Evolutionary conservation across 1,284 basidiomycete species (phyloP).

Genomic region (Pseudozyma pruni): DNA sequence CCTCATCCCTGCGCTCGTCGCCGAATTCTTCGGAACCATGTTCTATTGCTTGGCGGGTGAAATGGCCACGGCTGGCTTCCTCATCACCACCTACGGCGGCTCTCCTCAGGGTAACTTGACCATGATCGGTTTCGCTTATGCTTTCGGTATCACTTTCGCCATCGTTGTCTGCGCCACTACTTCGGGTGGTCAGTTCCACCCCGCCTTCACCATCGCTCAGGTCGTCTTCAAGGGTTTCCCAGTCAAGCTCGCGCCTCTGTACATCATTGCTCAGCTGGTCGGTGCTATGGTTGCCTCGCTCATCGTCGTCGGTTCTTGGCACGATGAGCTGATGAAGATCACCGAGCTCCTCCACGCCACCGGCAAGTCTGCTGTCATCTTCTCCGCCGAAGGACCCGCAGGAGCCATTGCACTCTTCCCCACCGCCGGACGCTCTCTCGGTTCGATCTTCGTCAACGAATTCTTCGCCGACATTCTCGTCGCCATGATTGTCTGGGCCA

Average conservation of each 20-base stretch:
- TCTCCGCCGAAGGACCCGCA: constrained; percentile 52
- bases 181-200: constrained; percentile 58
- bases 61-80: constrained; percentile 48
- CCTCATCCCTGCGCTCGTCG: constrained; percentile 30
- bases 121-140: constrained; percentile 59
- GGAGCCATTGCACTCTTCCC: constrained; percentile 58
- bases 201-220: constrained; percentile 53
- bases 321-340: constrained; percentile 48
- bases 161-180: constrained; percentile 53
- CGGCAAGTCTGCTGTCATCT: constrained; percentile 45
- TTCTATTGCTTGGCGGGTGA: constrained; percentile 53
- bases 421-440: constrained; percentile 41
- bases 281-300: constrained; percentile 52
- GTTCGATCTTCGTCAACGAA: constrained; percentile 55
- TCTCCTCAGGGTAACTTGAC: constrained; percentile 44
- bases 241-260: constrained; percentile 48
- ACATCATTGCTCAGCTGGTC: constrained; percentile 53
- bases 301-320: constrained; percentile 48
- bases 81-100: constrained; percentile 43
- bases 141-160: constrained; percentile 54
- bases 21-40: constrained; percentile 40
- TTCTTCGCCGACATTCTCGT: constrained; percentile 54
- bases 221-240: constrained; percentile 61
- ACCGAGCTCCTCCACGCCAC: constrained; percentile 30
- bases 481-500: constrained; percentile 56